phyloP scores from a whole-genome alignment of 192 early-diverging fungal species.

The Spinellus fusiger region DNA sequence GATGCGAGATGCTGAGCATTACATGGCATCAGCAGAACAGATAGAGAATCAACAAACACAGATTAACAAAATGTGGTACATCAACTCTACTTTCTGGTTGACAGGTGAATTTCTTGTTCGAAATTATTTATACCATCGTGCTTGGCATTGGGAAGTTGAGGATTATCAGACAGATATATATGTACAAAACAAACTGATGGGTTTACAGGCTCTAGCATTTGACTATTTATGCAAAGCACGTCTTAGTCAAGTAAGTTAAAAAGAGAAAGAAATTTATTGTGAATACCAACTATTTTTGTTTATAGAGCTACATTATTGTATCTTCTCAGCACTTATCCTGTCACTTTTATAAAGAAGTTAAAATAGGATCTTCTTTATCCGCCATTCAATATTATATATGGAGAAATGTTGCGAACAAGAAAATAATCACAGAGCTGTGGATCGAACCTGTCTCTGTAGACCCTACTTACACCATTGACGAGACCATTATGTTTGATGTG shows the following conservation, averaged over 20 bases:
- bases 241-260: slow-evolving; percentile 28
- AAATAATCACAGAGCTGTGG: slow-evolving; percentile 49
- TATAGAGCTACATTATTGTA: slow-evolving; percentile 29
- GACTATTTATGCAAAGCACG: slow-evolving; percentile 44
- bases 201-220: slow-evolving; percentile 43
- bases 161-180: slow-evolving; percentile 29
- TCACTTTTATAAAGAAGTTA: slow-evolving; percentile 46
- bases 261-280: neutral
- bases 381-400: slow-evolving; percentile 47
- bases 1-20: slow-evolving; percentile 36
- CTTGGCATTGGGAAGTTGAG: slow-evolving; percentile 47
- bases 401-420: slow-evolving; percentile 31
- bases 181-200: slow-evolving; percentile 23
- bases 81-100: slow-evolving; percentile 15
- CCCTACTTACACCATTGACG: neutral
- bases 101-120: slow-evolving; percentile 37
- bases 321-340: slow-evolving; percentile 27
- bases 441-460: slow-evolving; percentile 37
- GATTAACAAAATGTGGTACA: slow-evolving; percentile 21
- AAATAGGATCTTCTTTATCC: slow-evolving; percentile 9
- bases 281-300: neutral
- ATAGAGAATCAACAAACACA: slow-evolving; percentile 2
- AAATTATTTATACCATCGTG: slow-evolving; percentile 43
- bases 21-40: slow-evolving; percentile 4
- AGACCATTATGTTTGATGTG: neutral